Percentiles rank a stretch among this genome's conserved stretches.
These are phyloP conservation scores for Brassica cretica DNA, from an alignment of 345 rosid genomes.

Conservation along the genomic window DNA sequence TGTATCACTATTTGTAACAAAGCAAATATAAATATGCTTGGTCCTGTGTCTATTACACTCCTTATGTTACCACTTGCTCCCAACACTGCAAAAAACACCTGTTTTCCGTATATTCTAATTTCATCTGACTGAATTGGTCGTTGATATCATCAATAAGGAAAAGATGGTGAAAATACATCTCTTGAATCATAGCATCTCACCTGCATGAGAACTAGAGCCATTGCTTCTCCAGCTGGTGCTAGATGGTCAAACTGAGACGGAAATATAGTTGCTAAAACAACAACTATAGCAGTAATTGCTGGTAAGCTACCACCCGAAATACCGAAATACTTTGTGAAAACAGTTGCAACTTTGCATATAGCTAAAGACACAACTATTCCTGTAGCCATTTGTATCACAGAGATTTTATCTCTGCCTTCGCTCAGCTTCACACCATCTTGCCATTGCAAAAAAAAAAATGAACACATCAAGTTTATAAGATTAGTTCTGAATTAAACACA, in stretches of 20 bases:
- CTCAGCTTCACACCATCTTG: slow-evolving; percentile 42
- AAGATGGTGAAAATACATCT: not conserved
- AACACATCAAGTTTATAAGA: not conserved
- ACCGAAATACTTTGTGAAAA: slow-evolving; percentile 45
- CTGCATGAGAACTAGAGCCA: slow-evolving; percentile 84
- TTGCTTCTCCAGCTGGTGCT: slow-evolving; percentile 76
- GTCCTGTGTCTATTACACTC: slow-evolving; percentile 70
- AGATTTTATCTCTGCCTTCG: slow-evolving; percentile 47
- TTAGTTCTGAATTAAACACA: not conserved
- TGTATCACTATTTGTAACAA: slow-evolving; percentile 60
- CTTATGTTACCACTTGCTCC: slow-evolving; percentile 74
- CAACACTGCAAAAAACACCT: slow-evolving; percentile 72
- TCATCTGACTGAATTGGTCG: not conserved
- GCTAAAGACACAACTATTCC: slow-evolving; percentile 66
- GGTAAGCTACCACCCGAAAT: slow-evolving; percentile 68
- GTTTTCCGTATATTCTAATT: not conserved
- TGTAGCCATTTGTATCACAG: slow-evolving; percentile 53
- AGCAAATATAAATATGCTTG: slow-evolving; percentile 69
- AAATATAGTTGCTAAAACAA: slow-evolving; percentile 60
- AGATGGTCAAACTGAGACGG: slow-evolving; percentile 57
- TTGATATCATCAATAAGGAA: not conserved
- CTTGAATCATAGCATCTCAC: slow-evolving; percentile 30
- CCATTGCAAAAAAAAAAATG: not conserved
- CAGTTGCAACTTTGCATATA: slow-evolving; percentile 58
- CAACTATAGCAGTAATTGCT: slow-evolving; percentile 62